phyloP scores from a whole-genome alignment of 192 early-diverging fungal species.

The Coemansia sp. region DNA sequence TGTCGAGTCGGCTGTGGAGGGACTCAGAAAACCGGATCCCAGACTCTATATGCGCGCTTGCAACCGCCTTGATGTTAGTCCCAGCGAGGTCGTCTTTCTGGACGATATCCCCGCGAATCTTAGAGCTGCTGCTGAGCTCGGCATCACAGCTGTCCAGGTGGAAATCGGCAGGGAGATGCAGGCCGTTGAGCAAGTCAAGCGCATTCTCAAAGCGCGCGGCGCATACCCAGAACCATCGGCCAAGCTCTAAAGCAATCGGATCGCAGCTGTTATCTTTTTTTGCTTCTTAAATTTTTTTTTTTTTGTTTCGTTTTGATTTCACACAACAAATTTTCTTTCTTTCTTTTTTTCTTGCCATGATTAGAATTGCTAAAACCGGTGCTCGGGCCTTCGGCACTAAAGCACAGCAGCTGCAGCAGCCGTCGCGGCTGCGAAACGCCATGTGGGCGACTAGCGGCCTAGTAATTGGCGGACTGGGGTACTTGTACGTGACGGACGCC shows the following conservation, averaged over 20 bases:
- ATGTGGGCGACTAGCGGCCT: slow-evolving; percentile 41
- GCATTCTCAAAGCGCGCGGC: slow-evolving; percentile 22
- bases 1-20: slow-evolving; percentile 77
- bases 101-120: slow-evolving; percentile 87
- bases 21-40: slow-evolving; percentile 85
- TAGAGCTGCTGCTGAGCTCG: slow-evolving; percentile 68
- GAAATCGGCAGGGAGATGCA: slow-evolving; percentile 31
- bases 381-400: slow-evolving; percentile 28
- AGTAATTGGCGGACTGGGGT: slow-evolving; percentile 49
- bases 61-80: slow-evolving; percentile 66
- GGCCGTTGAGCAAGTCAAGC: slow-evolving; percentile 31
- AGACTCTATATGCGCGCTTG: slow-evolving; percentile 73
- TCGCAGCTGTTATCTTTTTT: not conserved
- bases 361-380: not conserved
- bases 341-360: slow-evolving; percentile 4
- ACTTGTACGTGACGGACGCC: slow-evolving; percentile 68
- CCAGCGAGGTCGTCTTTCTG: slow-evolving; percentile 73
- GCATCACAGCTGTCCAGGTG: slow-evolving; percentile 72
- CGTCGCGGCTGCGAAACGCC: slow-evolving; percentile 27
- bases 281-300: slow-evolving; percentile 1
- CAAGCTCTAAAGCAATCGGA: slow-evolving; percentile 13
- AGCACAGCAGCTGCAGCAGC: slow-evolving; percentile 12
- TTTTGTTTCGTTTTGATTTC: not conserved
- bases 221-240: not conserved
- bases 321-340: not conserved